Conservation (phyloP, 768 basidiomycete genomes). For the Pisolithus albus region DNA sequence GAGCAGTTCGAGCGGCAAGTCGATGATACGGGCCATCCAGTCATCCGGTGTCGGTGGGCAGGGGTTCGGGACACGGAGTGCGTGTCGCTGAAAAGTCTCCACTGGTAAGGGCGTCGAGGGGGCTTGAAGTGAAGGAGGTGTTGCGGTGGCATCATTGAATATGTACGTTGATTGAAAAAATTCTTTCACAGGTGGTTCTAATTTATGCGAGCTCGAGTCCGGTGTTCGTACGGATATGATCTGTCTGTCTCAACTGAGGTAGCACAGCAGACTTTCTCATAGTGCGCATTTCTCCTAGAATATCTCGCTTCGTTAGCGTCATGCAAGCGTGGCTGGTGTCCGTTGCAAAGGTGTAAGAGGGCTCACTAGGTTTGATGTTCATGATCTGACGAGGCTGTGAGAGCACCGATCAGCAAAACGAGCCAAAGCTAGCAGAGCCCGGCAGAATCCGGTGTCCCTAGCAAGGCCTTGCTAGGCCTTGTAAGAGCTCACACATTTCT, state of each 20-base stretch:
- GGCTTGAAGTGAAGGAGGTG: background rate
- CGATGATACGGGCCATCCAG: slow-evolving; percentile 20
- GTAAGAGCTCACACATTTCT: no score
- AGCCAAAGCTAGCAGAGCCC: no score
- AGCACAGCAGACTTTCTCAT: background rate
- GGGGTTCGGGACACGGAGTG: background rate
- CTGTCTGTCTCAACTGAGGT: background rate
- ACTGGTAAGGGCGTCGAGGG: background rate
- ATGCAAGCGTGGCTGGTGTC: background rate
- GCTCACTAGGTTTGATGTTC: background rate
- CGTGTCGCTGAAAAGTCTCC: background rate
- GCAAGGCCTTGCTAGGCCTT: no score
- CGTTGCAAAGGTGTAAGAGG: background rate
- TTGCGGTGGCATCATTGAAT: background rate
- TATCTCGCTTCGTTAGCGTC: background rate
- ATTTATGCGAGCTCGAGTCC: background rate
- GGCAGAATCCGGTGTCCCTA: no score
- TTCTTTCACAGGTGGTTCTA: background rate
- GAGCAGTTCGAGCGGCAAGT: slow-evolving; percentile 52
- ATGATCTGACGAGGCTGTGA: no score
- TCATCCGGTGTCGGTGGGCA: background rate
- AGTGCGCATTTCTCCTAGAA: background rate
- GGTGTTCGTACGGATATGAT: no score
- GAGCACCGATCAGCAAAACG: no score
- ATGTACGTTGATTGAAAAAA: background rate